Conservation (phyloP, 805 yeast species). For the Wickerhamomyces rabaulensis region DNA sequence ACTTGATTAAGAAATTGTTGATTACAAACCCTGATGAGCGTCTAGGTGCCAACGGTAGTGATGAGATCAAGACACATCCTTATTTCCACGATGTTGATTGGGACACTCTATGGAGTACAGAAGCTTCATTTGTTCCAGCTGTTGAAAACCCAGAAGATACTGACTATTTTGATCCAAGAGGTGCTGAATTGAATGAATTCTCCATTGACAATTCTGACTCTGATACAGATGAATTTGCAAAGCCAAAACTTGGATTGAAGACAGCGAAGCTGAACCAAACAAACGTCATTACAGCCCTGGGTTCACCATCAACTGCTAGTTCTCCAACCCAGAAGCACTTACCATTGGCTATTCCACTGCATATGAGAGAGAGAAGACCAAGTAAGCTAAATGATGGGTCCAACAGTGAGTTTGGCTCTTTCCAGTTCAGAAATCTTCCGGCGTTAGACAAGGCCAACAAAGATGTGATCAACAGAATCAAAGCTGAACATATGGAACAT, state of each 20-base stretch:
- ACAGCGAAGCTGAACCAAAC: slow-evolving; percentile 2
- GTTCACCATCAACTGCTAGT: slow-evolving; percentile 25
- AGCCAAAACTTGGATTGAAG: background rate
- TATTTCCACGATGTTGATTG: slow-evolving; percentile 73
- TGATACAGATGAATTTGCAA: slow-evolving; percentile 17
- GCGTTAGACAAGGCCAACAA: slow-evolving; percentile 92
- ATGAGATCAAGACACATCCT: slow-evolving; percentile 74
- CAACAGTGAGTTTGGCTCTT: slow-evolving; percentile 81
- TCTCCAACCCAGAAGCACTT: slow-evolving; percentile 33
- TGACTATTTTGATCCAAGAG: slow-evolving; percentile 86
- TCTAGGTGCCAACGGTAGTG: slow-evolving; percentile 73
- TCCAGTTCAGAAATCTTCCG: slow-evolving; percentile 81
- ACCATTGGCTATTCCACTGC: slow-evolving; percentile 48
- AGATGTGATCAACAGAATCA: slow-evolving; percentile 82
- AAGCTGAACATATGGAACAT: slow-evolving; percentile 64
- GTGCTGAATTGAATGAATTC: slow-evolving; percentile 69
- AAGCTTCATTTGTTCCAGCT: slow-evolving; percentile 79
- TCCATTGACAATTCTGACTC: slow-evolving; percentile 36
- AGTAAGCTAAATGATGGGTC: slow-evolving; percentile 62
- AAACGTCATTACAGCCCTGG: slow-evolving; percentile 17
- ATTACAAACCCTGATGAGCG: slow-evolving; percentile 59
- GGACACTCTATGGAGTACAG: slow-evolving; percentile 63
- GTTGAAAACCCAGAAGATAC: slow-evolving; percentile 80
- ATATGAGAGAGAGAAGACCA: slow-evolving; percentile 65
- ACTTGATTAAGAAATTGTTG: slow-evolving; percentile 61